phyloP scores from a whole-genome alignment of 352 stramenopile genomes.

The Globisporangium sylvaticum region DNA sequence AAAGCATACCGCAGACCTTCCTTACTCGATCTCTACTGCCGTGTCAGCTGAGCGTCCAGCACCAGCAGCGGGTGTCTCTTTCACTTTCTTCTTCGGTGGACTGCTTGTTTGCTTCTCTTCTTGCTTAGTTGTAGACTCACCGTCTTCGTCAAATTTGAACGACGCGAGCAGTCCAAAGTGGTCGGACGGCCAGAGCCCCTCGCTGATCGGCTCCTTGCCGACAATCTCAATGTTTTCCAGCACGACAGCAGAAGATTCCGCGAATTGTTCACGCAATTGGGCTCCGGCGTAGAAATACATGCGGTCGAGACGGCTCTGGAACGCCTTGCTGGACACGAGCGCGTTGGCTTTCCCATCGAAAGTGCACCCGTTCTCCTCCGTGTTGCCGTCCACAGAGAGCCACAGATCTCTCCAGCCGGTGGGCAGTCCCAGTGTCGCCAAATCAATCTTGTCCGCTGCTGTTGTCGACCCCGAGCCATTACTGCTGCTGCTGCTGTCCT shows the following conservation, averaged over 20 bases:
- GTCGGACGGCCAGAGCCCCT: conserved; percentile 70
- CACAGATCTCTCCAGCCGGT: conserved; percentile 65
- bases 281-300: conserved; percentile 59
- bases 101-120: background rate
- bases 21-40: conserved; percentile 18
- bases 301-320: conserved; percentile 68
- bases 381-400: conserved; percentile 58
- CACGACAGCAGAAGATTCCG: conserved; percentile 13
- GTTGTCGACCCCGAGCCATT: background rate
- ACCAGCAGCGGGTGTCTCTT: background rate
- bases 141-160: conserved; percentile 31
- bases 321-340: conserved; percentile 53
- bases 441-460: conserved; percentile 15
- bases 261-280: conserved; percentile 5
- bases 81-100: conserved; percentile 9
- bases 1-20: background rate
- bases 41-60: conserved; percentile 2
- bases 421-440: conserved; percentile 47
- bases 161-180: conserved; percentile 65
- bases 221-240: conserved; percentile 55
- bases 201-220: conserved; percentile 57
- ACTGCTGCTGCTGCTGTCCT: background rate
- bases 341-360: conserved; percentile 64
- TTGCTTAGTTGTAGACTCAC: background rate
- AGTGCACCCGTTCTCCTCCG: conserved; percentile 71